Conservation (phyloP, 129 eudicot species). For the Tagetes patula region DNA sequence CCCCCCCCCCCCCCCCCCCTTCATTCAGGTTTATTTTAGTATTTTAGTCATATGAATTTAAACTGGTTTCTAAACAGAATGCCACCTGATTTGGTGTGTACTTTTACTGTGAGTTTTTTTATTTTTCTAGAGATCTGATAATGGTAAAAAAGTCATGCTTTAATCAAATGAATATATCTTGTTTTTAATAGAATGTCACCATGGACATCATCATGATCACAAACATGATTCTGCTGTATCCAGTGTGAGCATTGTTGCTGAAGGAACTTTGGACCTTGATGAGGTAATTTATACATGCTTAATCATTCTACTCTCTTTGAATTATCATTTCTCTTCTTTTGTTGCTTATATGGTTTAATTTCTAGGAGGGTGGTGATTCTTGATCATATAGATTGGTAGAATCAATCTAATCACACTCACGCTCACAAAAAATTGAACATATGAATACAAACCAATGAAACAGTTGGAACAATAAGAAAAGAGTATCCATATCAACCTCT, state of each 20-base stretch:
- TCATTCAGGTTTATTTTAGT: not conserved
- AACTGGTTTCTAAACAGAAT: not conserved
- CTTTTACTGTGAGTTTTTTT: not conserved
- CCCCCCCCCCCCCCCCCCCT: not conserved
- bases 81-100: not conserved
- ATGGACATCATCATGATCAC: constrained; percentile 81
- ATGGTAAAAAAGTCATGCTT: not conserved
- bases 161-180: not conserved
- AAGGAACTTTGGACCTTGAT: constrained; percentile 88
- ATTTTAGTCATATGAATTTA: not conserved
- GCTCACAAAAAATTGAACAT: no score
- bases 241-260: constrained; percentile 94
- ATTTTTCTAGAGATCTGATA: not conserved
- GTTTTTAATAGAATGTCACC: constrained; percentile 47
- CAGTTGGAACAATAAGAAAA: no score
- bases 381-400: no score
- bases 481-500: no score
- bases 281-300: constrained; percentile 49
- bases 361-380: not conserved
- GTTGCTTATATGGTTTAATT: not conserved
- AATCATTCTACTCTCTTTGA: constrained; percentile 7
- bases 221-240: constrained; percentile 89
- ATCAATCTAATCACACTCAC: no score
- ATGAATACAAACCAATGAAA: no score
- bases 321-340: not conserved